Percentiles rank a stretch among this genome's conserved stretches.
These are phyloP conservation scores for Bullera alba DNA, from an alignment of 768 basidiomycete genomes.

Conservation along the genomic window DNA sequence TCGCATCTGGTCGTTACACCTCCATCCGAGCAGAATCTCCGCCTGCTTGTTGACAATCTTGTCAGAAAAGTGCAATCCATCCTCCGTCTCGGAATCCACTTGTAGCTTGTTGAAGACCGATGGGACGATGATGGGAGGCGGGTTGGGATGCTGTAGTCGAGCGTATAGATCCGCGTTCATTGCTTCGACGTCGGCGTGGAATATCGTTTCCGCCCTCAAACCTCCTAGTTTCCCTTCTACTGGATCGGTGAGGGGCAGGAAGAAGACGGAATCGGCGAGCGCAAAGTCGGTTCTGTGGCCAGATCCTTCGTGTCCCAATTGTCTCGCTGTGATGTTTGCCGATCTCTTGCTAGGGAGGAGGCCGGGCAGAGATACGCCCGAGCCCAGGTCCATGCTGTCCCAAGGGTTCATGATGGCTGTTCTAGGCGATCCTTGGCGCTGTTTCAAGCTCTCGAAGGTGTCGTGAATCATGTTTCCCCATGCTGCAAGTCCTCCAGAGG, in stretches of 20 bases:
- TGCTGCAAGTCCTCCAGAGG: slow-evolving; percentile 65
- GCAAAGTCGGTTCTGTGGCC: slow-evolving; percentile 15
- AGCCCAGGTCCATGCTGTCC: slow-evolving; percentile 26
- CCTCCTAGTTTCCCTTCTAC: slow-evolving; percentile 60
- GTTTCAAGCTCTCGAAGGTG: slow-evolving; percentile 52
- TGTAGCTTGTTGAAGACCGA: slow-evolving; percentile 75
- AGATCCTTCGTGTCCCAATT: not conserved
- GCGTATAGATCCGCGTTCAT: slow-evolving; percentile 83
- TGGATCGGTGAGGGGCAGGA: slow-evolving; percentile 71
- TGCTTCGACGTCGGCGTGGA: slow-evolving; percentile 70
- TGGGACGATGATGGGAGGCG: slow-evolving; percentile 56
- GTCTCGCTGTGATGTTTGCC: not conserved
- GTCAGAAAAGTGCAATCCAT: slow-evolving; percentile 75
- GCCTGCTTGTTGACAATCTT: slow-evolving; percentile 62
- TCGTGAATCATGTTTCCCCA: slow-evolving; percentile 72
- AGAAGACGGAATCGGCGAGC: slow-evolving; percentile 66
- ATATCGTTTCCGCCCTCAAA: slow-evolving; percentile 63
- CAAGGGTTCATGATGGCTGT: slow-evolving; percentile 31
- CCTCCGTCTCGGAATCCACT: slow-evolving; percentile 64
- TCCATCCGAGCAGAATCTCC: slow-evolving; percentile 67
- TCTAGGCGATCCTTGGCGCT: slow-evolving; percentile 33
- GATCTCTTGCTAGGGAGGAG: slow-evolving; percentile 8
- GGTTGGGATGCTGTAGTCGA: slow-evolving; percentile 51
- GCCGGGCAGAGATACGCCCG: slow-evolving; percentile 21
- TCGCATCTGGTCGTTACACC: slow-evolving; percentile 60